A percentile compares a stretch with the other conserved stretches of the same genome.
phyloP scores from a whole-genome alignment of 495 filamentous ascomycete species.

The Hypoxylon subgilvum region DNA sequence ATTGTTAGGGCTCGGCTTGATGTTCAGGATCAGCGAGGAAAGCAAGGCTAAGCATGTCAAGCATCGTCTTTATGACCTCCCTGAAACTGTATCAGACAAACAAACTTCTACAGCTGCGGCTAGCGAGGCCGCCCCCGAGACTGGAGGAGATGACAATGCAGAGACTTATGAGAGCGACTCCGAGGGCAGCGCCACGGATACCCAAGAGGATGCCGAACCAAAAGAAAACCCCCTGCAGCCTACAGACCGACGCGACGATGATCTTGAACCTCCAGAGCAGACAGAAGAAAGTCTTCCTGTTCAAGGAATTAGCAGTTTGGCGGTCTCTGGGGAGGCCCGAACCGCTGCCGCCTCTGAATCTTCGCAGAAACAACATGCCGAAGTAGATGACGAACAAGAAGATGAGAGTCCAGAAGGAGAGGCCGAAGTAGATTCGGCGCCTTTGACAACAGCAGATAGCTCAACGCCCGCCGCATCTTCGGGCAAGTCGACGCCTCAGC shows the following conservation, averaged over 20 bases:
- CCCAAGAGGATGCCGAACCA: conserved; percentile 39
- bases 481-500: conserved; percentile 31
- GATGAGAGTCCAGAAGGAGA: conserved; percentile 27
- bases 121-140: neutral
- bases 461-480: conserved; percentile 30
- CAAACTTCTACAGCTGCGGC: conserved; percentile 3
- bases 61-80: conserved; percentile 65
- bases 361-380: conserved; percentile 8
- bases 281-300: conserved; percentile 28
- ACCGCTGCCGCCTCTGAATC: conserved; percentile 2
- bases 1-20: conserved; percentile 81
- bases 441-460: conserved; percentile 16
- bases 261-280: conserved; percentile 23
- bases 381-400: conserved; percentile 28
- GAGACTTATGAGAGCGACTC: conserved; percentile 34
- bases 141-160: conserved; percentile 3
- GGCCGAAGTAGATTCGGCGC: conserved; percentile 30
- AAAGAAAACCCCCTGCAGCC: conserved; percentile 55
- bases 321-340: conserved; percentile 35
- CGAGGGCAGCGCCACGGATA: conserved; percentile 25
- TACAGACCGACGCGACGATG: conserved; percentile 37
- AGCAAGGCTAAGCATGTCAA: conserved; percentile 81
- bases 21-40: conserved; percentile 89
- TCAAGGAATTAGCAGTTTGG: conserved; percentile 43
- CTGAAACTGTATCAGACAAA: conserved; percentile 3